Conservation (phyloP, 225 moss, liverwort and hornwort species). For the Takakia lepidozioides region DNA sequence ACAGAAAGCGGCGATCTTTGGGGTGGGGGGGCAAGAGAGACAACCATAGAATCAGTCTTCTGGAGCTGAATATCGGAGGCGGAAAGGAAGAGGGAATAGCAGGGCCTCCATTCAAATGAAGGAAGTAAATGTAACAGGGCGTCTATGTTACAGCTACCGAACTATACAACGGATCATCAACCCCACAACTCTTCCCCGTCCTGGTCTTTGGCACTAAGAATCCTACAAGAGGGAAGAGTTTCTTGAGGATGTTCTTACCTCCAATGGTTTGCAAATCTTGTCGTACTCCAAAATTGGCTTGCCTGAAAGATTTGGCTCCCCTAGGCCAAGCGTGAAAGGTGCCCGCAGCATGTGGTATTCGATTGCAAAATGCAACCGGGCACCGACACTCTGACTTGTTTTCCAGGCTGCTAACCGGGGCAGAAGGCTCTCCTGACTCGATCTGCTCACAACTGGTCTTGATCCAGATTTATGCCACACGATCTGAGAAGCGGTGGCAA, state of each 20-base stretch:
- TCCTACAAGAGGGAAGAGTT: too few species aligned
- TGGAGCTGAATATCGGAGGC: too few species aligned
- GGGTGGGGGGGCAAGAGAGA: too few species aligned
- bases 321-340: conserved; percentile 69
- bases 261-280: conserved; percentile 46
- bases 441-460: conserved; percentile 22
- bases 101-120: too few species aligned
- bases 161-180: too few species aligned
- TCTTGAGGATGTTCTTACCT: too few species aligned
- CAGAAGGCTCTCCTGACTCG: conserved; percentile 57
- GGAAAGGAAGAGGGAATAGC: not conserved
- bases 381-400: conserved; percentile 50
- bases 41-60: too few species aligned
- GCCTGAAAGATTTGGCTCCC: conserved; percentile 68
- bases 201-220: too few species aligned
- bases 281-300: conserved; percentile 83
- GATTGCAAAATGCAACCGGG: conserved; percentile 61
- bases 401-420: conserved; percentile 64
- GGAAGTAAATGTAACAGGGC: too few species aligned
- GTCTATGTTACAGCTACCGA: too few species aligned
- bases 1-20: too few species aligned
- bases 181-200: too few species aligned
- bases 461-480: conserved; percentile 56
- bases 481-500: conserved; percentile 16
- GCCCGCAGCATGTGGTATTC: conserved; percentile 71